Percentiles rank a stretch among this genome's conserved stretches.
These are phyloP conservation scores for Coemansia sp. DNA, from an alignment of 192 early-diverging fungal genomes.

Conservation along the genomic window DNA sequence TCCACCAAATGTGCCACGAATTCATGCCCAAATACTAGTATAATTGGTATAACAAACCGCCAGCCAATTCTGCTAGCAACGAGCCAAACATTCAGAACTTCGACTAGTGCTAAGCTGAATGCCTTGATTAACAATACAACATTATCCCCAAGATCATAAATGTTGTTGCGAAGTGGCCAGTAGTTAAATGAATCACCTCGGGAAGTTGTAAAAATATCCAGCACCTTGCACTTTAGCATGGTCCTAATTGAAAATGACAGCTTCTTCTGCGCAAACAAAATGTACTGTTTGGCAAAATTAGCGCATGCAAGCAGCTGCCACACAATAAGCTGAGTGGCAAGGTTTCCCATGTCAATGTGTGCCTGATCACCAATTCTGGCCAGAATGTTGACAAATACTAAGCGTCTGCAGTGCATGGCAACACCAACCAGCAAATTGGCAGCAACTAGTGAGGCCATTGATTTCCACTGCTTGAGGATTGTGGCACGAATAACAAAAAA, in stretches of 20 bases:
- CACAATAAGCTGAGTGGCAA: background rate
- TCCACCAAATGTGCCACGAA: constrained; percentile 2
- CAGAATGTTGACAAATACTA: background rate
- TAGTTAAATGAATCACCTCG: background rate
- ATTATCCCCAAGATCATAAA: background rate
- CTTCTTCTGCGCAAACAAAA: background rate
- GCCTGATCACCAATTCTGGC: background rate
- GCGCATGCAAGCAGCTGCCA: background rate
- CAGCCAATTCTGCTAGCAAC: constrained; percentile 29
- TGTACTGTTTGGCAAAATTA: background rate
- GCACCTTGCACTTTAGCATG: background rate
- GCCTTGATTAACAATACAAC: background rate
- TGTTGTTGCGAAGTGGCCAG: background rate
- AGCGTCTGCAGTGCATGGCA: background rate
- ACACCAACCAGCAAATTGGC: background rate
- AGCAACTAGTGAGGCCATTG: background rate
- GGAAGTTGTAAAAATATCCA: background rate
- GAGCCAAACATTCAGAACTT: constrained; percentile 21
- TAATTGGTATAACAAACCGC: constrained; percentile 30
- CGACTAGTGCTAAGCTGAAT: background rate
- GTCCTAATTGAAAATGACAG: background rate
- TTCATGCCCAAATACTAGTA: constrained; percentile 10
- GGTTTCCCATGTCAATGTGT: background rate
- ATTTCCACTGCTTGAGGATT: background rate
- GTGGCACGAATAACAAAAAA: background rate